Evolutionary conservation across 192 early-diverging fungal genomes (phyloP).

Genomic region (Backusella mclennaniae): DNA sequence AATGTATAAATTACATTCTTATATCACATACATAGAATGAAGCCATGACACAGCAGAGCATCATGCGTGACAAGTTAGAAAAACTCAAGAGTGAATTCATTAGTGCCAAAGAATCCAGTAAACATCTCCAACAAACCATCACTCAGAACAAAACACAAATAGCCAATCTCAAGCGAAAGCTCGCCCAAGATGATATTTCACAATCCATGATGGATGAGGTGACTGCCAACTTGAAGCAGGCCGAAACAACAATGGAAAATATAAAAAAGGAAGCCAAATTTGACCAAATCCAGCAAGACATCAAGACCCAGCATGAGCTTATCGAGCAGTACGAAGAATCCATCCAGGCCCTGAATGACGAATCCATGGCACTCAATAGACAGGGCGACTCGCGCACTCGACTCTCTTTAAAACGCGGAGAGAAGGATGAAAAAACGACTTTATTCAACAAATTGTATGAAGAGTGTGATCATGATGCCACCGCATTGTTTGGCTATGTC

Average conservation of each 20-base stretch:
- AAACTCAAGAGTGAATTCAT: neutral
- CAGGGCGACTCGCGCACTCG: constrained; percentile 63
- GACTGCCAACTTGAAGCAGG: neutral
- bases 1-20: neutral
- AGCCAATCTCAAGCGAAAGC: neutral
- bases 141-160: neutral
- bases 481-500: neutral
- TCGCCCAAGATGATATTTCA: neutral
- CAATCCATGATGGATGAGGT: neutral
- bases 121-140: neutral
- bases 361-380: constrained; percentile 58
- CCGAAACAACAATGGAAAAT: neutral
- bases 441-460: constrained; percentile 18
- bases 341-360: constrained; percentile 42
- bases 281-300: neutral
- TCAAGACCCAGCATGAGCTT: neutral
- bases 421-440: constrained; percentile 49
- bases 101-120: neutral
- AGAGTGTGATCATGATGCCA: constrained; percentile 15
- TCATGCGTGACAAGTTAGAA: neutral
- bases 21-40: neutral
- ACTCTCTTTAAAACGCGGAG: constrained; percentile 42
- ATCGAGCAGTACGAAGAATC: constrained; percentile 35
- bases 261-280: neutral
- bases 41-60: neutral